A percentile compares a stretch with the other conserved stretches of the same genome.
These are phyloP conservation scores for Salix caprea DNA, from an alignment of 345 rosid species.

Conservation along the genomic window DNA sequence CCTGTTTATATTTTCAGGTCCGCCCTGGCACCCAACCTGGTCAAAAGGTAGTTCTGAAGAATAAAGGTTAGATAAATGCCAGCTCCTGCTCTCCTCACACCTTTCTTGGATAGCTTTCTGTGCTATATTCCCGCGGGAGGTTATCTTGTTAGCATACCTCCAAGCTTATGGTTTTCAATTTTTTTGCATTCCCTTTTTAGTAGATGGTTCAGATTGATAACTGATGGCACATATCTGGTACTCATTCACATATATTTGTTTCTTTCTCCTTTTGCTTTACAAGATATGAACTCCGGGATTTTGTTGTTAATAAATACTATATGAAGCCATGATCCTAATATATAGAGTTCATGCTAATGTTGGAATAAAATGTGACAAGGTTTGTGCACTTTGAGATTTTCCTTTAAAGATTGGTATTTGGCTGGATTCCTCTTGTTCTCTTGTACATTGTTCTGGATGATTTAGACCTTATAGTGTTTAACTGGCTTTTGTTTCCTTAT, in stretches of 20 bases:
- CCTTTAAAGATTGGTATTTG: not conserved
- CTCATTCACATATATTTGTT: not conserved
- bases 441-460: not conserved
- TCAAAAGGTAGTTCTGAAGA: slow-evolving; percentile 94
- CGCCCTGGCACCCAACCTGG: slow-evolving; percentile 97
- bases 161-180: not conserved
- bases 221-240: not conserved
- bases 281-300: not conserved
- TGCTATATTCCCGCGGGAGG: not conserved
- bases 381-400: not conserved
- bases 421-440: not conserved
- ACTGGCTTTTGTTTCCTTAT: not conserved
- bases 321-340: not conserved
- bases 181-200: not conserved
- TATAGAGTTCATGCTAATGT: not conserved
- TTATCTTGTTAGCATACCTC: not conserved
- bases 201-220: not conserved
- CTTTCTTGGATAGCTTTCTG: not conserved
- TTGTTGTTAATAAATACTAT: not conserved
- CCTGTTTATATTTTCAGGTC: slow-evolving; percentile 44
- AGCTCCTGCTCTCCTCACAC: not conserved
- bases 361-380: not conserved
- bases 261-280: not conserved
- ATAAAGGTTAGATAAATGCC: slow-evolving; percentile 61
- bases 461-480: not conserved